phyloP scores from a whole-genome alignment of 2,329 filamentous ascomycete species.

The Talaromyces amestolkiae region DNA sequence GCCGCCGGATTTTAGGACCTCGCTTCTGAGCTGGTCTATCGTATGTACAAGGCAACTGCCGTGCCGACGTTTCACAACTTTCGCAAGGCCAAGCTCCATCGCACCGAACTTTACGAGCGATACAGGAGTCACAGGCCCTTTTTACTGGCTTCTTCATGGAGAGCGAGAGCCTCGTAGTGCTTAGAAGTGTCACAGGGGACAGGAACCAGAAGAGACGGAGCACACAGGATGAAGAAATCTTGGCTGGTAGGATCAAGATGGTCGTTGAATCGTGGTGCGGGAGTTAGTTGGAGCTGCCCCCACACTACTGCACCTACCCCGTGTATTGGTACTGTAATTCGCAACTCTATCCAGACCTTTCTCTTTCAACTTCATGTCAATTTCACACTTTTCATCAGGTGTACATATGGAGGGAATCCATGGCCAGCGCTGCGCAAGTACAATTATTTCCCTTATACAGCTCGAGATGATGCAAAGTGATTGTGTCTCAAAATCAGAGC shows the following conservation, averaged over 20 bases:
- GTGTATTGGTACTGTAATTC: background rate
- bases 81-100: constrained; percentile 30
- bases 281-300: background rate
- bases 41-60: constrained; percentile 28
- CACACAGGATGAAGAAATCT: background rate
- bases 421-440: background rate
- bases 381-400: background rate
- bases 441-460: background rate
- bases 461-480: background rate
- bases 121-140: constrained; percentile 32
- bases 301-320: background rate
- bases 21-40: constrained; percentile 28
- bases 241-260: background rate
- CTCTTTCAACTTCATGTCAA: background rate
- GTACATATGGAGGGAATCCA: background rate
- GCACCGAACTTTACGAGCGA: constrained; percentile 33
- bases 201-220: background rate
- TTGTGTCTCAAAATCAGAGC: background rate
- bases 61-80: constrained; percentile 26
- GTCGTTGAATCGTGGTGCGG: background rate
- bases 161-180: background rate
- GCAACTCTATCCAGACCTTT: constrained; percentile 3
- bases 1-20: constrained; percentile 29
- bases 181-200: background rate
- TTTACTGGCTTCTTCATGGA: constrained; percentile 24